Evolutionary conservation across 129 eudicot genomes (phyloP).

Genomic region (Ambrosia trifida): DNA sequence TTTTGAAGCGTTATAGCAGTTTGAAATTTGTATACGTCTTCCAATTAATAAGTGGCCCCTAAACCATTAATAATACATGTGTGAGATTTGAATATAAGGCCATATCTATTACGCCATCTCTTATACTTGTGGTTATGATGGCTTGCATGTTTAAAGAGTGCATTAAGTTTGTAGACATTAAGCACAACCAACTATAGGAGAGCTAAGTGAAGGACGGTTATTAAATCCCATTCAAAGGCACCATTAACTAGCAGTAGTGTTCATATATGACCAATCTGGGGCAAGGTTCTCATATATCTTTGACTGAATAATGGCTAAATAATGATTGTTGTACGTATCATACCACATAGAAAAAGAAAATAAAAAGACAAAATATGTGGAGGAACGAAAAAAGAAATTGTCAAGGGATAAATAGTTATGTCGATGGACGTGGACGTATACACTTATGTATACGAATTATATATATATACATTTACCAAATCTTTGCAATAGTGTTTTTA

Average conservation of each 20-base stretch:
- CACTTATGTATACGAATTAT: too few species aligned
- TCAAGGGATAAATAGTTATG: background rate
- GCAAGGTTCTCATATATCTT: background rate
- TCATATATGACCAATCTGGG: background rate
- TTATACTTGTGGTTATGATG: background rate
- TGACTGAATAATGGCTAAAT: background rate
- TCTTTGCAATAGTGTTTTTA: too few species aligned
- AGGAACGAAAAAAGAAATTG: background rate
- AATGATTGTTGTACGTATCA: background rate
- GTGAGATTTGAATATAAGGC: background rate
- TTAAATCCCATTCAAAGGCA: slow-evolving; percentile 11
- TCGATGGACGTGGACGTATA: too few species aligned
- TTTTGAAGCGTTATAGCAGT: too few species aligned
- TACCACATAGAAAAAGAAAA: background rate
- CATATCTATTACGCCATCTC: background rate
- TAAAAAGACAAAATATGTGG: background rate
- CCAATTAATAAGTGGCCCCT: background rate
- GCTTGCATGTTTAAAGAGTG: background rate
- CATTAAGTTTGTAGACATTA: slow-evolving; percentile 11
- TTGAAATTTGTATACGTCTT: background rate
- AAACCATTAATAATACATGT: background rate
- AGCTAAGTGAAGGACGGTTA: slow-evolving; percentile 15
- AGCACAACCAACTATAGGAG: background rate
- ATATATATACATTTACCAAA: too few species aligned
- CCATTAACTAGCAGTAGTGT: slow-evolving; percentile 4